Evolutionary conservation across 768 basidiomycete genomes (phyloP).

Genomic region (Chiua virens): DNA sequence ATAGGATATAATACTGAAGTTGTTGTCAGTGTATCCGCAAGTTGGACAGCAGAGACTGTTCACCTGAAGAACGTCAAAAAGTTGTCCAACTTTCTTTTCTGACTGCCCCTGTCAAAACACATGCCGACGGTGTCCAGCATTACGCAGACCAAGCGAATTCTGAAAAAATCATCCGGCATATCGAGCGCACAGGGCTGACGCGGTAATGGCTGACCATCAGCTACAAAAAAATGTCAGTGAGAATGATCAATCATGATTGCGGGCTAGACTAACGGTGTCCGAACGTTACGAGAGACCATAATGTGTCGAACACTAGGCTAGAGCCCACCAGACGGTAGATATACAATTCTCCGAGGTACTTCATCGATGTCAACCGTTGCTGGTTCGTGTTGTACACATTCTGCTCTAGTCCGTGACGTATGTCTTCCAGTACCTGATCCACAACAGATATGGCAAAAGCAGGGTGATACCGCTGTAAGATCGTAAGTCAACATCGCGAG

Average conservation of each 20-base stretch:
- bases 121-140: conserved; percentile 94
- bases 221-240: conserved; percentile 41
- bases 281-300: conserved; percentile 94
- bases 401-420: conserved; percentile 87
- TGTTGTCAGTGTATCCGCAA: conserved; percentile 4
- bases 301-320: conserved; percentile 84
- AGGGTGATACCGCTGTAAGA: conserved; percentile 88
- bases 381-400: conserved; percentile 96
- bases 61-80: conserved; percentile 92
- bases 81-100: conserved; percentile 90
- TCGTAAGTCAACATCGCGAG: conserved; percentile 96
- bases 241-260: background rate
- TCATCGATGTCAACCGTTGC: conserved; percentile 85
- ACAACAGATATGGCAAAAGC: conserved; percentile 86
- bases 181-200: conserved; percentile 75
- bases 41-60: background rate
- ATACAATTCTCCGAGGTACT: conserved; percentile 96
- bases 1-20: conserved; percentile 76
- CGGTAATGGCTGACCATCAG: conserved; percentile 86
- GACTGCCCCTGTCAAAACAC: conserved; percentile 94
- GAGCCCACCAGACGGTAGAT: conserved; percentile 93
- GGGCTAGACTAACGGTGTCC: conserved; percentile 79
- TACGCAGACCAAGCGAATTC: conserved; percentile 86
- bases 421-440: conserved; percentile 93
- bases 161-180: conserved; percentile 95